phyloP scores from a whole-genome alignment of 2,329 filamentous ascomycete species.

The Fusarium nisikadoi region DNA sequence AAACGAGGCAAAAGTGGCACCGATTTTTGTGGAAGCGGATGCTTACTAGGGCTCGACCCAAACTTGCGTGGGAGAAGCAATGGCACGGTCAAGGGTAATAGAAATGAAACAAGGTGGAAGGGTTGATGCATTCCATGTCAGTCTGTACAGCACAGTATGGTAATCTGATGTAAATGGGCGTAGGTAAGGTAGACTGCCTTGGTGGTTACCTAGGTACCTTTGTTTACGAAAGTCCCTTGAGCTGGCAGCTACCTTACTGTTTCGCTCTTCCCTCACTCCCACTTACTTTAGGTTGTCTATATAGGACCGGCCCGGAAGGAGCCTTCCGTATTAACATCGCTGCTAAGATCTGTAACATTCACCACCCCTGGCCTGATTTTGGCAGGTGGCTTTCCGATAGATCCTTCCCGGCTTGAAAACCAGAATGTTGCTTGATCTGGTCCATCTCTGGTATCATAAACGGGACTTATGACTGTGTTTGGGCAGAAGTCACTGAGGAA shows the following conservation, averaged over 20 bases:
- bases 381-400: background rate
- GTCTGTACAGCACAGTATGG: background rate
- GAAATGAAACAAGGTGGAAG: background rate
- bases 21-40: background rate
- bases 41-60: constrained; percentile 5
- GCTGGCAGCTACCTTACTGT: background rate
- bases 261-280: background rate
- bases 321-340: background rate
- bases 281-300: background rate
- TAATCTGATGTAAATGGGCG: background rate
- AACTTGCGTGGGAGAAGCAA: background rate
- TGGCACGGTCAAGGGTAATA: background rate
- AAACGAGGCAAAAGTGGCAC: constrained; percentile 14
- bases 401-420: background rate
- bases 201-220: background rate
- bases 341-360: background rate
- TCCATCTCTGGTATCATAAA: background rate
- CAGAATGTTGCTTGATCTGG: background rate
- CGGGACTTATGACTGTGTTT: background rate
- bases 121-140: background rate
- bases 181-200: background rate
- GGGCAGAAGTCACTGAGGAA: constrained; percentile 8
- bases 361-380: background rate
- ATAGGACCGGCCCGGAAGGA: background rate
- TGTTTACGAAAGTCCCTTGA: background rate